These are phyloP conservation scores for Naematelia encephala DNA, from an alignment of 768 basidiomycete species.

Conservation along the genomic window DNA sequence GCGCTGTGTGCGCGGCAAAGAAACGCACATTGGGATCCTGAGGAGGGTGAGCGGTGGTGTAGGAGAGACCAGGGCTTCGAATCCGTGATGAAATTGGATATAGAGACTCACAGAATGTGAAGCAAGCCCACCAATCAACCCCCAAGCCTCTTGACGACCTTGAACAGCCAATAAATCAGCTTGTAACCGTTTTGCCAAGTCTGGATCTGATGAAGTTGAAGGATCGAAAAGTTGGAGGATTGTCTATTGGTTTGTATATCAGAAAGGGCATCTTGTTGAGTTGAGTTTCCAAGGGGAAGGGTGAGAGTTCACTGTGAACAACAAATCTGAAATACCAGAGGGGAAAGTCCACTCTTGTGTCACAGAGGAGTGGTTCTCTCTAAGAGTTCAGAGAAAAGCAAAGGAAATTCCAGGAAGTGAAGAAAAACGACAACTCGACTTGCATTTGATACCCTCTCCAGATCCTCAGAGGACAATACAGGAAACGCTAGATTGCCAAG, in stretches of 20 bases:
- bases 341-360: no score
- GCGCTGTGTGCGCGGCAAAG: constrained; percentile 88
- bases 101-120: constrained; percentile 33
- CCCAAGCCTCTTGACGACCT: constrained; percentile 44
- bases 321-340: no score
- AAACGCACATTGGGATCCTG: constrained; percentile 81
- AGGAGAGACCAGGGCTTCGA: not conserved
- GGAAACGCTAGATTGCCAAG: not conserved
- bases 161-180: constrained; percentile 42
- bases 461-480: not conserved
- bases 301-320: no score
- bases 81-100: not conserved
- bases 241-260: no score
- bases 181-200: constrained; percentile 39
- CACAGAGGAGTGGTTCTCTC: no score
- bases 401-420: not conserved
- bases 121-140: constrained; percentile 42
- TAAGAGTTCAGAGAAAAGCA: no score
- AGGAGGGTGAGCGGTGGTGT: not conserved
- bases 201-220: constrained; percentile 31
- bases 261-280: no score
- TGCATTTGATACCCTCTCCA: not conserved
- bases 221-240: constrained; percentile 43
- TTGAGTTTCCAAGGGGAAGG: no score
- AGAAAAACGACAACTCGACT: not conserved